Conservation (phyloP, 2,329 filamentous ascomycete species). For the Cytospora schulzeri region DNA sequence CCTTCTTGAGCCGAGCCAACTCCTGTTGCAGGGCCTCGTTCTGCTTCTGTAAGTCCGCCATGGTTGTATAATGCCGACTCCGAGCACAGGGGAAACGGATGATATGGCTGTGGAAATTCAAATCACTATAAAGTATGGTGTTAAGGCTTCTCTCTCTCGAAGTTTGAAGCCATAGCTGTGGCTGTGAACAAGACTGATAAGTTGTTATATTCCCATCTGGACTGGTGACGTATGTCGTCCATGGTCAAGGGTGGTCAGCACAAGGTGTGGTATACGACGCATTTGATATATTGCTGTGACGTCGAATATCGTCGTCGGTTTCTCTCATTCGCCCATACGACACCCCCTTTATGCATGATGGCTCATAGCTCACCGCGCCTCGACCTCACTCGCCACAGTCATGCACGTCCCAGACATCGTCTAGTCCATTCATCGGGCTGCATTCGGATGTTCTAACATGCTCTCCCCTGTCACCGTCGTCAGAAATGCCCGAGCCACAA, state of each 20-base stretch:
- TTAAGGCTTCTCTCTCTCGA: not conserved
- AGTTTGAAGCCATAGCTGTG: not conserved
- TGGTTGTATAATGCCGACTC: not conserved
- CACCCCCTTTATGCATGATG: conserved; percentile 21
- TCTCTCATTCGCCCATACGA: conserved; percentile 17
- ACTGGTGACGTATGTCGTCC: conserved; percentile 20
- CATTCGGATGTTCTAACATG: not conserved
- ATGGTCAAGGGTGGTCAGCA: not conserved
- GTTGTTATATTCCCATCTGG: conserved; percentile 8
- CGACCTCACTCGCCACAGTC: conserved; percentile 23
- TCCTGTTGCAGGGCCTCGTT: conserved; percentile 16
- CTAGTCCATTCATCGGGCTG: not conserved
- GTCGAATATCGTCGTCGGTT: conserved; percentile 1
- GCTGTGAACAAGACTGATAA: conserved; percentile 6
- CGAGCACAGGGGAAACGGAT: not conserved
- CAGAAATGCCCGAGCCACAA: conserved; percentile 9
- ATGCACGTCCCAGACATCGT: conserved; percentile 14
- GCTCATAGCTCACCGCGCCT: conserved; percentile 13
- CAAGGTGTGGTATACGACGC: conserved; percentile 15
- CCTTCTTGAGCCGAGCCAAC: conserved; percentile 24
- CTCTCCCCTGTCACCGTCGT: not conserved
- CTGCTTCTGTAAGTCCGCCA: conserved; percentile 22
- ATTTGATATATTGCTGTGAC: conserved; percentile 20
- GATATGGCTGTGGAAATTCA: not conserved
- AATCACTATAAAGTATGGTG: not conserved